Base-by-base conservation (phyloP, 495 filamentous ascomycete species). In the Hyaloscypha variabilis region DNA sequence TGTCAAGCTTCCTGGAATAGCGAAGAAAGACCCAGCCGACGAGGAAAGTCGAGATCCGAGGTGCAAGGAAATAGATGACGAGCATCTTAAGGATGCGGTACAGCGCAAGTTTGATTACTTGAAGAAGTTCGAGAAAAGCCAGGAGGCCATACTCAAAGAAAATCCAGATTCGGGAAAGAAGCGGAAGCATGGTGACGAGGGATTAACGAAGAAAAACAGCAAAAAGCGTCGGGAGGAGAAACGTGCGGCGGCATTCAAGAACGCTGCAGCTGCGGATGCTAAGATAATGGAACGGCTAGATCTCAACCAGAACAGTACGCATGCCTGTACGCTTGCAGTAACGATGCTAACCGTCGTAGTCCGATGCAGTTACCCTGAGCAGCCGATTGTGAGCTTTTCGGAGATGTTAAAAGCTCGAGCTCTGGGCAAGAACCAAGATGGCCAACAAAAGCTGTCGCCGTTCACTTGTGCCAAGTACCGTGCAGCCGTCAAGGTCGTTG, bases 401-500 rank as follows among this genome's bases (percentile, higher is more conserved):
- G 77, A 83, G 8, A 87, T 91, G 28, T 63, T 88, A 2, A 70
- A 81, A 42, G 71, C 76, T 26, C 71, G 78, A 67, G 61, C 79
- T 68, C 36, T 65, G 6, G 65, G 77, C 23, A 62, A 74, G 19
- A 65, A 63, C 23, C 60, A 77, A 2, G 75, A 78, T 14, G 82
- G 81, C 2, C 72, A 77, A 23, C 73, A 67, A 46, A 87, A 76
- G 65, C 69, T 67, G 57, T 82, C 83, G 58, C 88, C 92, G 1
- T 97, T 96, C 70, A 82, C 88, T 50, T 92, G 92, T 72, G 73
- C 84, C 58, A 91, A 90, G 60, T 96, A 92, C 70, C 83, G 80
- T 19, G 78, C 84, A 19, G 74, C 76, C 34, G 89, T 90, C 51
- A 89, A 91, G 28, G 88, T 97, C 1, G 81, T 97, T 19, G 91